These are phyloP conservation scores for Penicillium cataractarum DNA, from an alignment of 495 filamentous ascomycete species.

Conservation along the genomic window DNA sequence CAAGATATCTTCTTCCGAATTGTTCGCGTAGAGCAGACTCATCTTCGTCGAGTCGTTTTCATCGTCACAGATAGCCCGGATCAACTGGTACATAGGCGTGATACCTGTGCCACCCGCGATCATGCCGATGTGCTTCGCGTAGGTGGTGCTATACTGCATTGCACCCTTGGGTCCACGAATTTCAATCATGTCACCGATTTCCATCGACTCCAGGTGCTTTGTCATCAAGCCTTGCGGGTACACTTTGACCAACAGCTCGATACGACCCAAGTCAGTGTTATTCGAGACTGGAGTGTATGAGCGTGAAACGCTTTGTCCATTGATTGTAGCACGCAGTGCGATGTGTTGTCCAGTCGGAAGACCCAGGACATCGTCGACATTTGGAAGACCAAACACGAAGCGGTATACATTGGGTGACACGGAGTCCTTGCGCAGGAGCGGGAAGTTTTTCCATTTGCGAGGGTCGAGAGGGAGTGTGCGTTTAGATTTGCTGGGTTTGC, in stretches of 20 bases:
- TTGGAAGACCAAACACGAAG: constrained; percentile 51
- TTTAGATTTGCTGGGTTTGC: constrained; percentile 44
- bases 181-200: constrained; percentile 41
- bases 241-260: constrained; percentile 46
- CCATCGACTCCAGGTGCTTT: constrained; percentile 41
- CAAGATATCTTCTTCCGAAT: constrained; percentile 39
- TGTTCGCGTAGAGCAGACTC: constrained; percentile 45
- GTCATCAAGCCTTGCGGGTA: constrained; percentile 46
- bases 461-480: constrained; percentile 3
- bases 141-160: constrained; percentile 39
- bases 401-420: constrained; percentile 50
- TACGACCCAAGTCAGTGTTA: constrained; percentile 40
- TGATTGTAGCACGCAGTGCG: constrained; percentile 38
- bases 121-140: constrained; percentile 42
- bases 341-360: constrained; percentile 58
- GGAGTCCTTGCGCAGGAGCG: constrained; percentile 42
- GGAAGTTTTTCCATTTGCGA: constrained; percentile 30
- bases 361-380: constrained; percentile 41
- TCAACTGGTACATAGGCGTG: constrained; percentile 56
- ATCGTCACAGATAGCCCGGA: constrained; percentile 52
- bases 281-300: constrained; percentile 48
- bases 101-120: constrained; percentile 48
- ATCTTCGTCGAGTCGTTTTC: constrained; percentile 47
- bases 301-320: constrained; percentile 35
- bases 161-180: constrained; percentile 50